Evolutionary conservation across 2,329 filamentous ascomycete genomes (phyloP).

Genomic region (Monosporascus ibericus): DNA sequence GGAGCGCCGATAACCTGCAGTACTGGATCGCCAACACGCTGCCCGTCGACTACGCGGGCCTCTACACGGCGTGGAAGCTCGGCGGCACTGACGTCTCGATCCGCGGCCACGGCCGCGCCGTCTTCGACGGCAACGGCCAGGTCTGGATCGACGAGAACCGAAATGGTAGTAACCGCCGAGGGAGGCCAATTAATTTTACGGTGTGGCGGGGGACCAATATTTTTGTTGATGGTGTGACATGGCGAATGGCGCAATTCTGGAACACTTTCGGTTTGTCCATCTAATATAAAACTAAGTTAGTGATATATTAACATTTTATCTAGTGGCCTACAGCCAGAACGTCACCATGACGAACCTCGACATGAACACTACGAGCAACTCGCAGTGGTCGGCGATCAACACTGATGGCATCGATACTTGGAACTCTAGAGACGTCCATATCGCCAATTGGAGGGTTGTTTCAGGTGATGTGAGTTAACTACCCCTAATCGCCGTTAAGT

Average conservation of each 20-base stretch:
- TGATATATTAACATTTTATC: too few species aligned
- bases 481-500: not conserved
- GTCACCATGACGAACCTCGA: conserved; percentile 47
- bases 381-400: conserved; percentile 39
- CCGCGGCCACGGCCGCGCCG: conserved; percentile 41
- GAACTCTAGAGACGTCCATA: conserved; percentile 40
- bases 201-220: conserved; percentile 40
- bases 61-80: conserved; percentile 42
- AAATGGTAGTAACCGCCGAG: conserved; percentile 33
- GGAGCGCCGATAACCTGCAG: conserved; percentile 29
- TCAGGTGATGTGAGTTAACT: conserved; percentile 29
- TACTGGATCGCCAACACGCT: conserved; percentile 44
- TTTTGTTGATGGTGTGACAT: conserved; percentile 36
- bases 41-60: conserved; percentile 42
- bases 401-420: conserved; percentile 46
- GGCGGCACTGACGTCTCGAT: conserved; percentile 43
- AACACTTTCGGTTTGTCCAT: conserved; percentile 19
- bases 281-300: too few species aligned
- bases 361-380: conserved; percentile 40
- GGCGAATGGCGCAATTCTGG: conserved; percentile 45
- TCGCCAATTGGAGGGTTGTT: conserved; percentile 39
- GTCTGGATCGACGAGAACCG: conserved; percentile 39
- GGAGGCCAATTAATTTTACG: conserved; percentile 38
- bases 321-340: conserved; percentile 35
- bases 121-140: conserved; percentile 39